Conservation (phyloP, 306 rosid genomes). For the Gynostemma pentaphyllum region DNA sequence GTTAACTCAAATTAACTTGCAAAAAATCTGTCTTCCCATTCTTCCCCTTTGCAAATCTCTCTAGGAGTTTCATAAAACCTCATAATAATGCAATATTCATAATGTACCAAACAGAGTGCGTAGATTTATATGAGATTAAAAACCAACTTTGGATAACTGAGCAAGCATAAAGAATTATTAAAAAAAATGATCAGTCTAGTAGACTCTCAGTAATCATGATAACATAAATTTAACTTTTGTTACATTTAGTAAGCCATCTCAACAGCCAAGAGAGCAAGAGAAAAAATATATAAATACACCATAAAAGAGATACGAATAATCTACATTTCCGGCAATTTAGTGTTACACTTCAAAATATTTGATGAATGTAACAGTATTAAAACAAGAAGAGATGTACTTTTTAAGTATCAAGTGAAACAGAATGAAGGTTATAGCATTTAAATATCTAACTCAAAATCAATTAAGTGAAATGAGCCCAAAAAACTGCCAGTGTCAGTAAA, state of each 20-base stretch:
- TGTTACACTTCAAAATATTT: not conserved
- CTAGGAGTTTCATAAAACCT: not conserved
- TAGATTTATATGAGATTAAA: not conserved
- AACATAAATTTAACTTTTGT: not conserved
- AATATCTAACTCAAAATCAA: not conserved
- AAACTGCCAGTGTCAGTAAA: not conserved
- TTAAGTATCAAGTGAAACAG: not conserved
- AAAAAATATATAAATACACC: not conserved
- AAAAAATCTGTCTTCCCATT: not conserved
- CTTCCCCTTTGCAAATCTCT: not conserved
- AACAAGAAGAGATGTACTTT: not conserved
- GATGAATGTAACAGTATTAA: not conserved
- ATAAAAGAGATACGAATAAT: not conserved
- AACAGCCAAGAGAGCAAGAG: not conserved
- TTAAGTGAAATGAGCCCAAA: not conserved
- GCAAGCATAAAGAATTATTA: not conserved
- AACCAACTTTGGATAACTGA: not conserved
- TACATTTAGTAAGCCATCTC: not conserved
- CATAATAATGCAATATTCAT: not conserved
- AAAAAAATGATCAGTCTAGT: not conserved
- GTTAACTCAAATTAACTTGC: not conserved
- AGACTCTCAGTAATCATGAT: not conserved
- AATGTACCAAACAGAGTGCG: not conserved
- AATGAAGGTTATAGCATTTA: not conserved
- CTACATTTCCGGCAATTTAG: not conserved